Conservation (phyloP, 2,329 filamentous ascomycete species). For the Corinectria fuckeliana region DNA sequence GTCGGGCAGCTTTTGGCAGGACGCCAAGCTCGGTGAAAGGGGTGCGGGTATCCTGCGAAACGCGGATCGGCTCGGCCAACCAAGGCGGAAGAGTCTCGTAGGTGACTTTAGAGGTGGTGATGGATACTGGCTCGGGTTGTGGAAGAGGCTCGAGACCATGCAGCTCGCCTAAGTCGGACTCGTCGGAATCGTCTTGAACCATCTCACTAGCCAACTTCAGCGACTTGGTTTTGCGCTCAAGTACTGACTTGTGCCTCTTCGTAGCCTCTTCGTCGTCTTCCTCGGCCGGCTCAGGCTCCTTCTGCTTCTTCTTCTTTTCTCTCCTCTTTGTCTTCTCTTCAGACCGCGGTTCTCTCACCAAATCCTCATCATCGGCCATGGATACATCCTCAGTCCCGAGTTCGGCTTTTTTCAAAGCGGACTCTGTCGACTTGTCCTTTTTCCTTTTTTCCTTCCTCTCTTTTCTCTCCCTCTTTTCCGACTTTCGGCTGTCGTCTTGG, state of each 20-base stretch:
- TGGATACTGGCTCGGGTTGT: slow-evolving; percentile 71
- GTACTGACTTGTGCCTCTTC: slow-evolving; percentile 55
- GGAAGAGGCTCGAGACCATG: slow-evolving; percentile 83
- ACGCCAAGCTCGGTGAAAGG: slow-evolving; percentile 72
- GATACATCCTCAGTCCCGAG: slow-evolving; percentile 17
- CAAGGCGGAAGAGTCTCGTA: slow-evolving; percentile 82
- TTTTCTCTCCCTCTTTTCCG: slow-evolving; percentile 22
- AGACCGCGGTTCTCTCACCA: not conserved
- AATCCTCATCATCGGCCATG: slow-evolving; percentile 30
- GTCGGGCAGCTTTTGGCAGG: slow-evolving; percentile 62
- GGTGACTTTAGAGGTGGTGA: slow-evolving; percentile 64
- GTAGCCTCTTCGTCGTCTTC: slow-evolving; percentile 39
- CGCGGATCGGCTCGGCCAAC: slow-evolving; percentile 77
- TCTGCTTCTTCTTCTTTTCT: slow-evolving; percentile 44
- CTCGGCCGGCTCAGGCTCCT: slow-evolving; percentile 27
- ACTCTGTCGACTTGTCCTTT: not conserved
- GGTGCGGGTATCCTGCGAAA: slow-evolving; percentile 64
- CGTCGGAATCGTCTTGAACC: slow-evolving; percentile 42
- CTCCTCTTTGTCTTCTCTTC: slow-evolving; percentile 33
- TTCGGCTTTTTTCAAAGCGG: not conserved
- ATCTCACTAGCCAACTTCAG: slow-evolving; percentile 55
- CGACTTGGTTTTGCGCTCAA: slow-evolving; percentile 63
- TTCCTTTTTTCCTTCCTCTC: slow-evolving; percentile 20
- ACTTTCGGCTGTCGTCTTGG: slow-evolving; percentile 44
- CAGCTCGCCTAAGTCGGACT: slow-evolving; percentile 51